Evolutionary conservation across 1,284 basidiomycete species (phyloP).

Genomic region (Cutaneotrichosporon cavernicola): DNA sequence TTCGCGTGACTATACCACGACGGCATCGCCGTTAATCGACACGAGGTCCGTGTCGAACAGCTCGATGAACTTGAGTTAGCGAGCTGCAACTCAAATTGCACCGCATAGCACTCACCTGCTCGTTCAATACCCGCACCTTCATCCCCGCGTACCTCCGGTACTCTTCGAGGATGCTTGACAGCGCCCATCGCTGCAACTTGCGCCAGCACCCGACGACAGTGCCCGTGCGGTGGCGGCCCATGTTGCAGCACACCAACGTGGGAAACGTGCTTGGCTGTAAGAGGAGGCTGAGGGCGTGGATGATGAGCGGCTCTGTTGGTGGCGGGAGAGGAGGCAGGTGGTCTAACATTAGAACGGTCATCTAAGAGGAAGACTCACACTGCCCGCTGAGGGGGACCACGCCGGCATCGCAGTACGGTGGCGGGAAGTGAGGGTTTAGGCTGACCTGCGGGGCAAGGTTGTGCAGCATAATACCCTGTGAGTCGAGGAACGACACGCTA

Average conservation of each 20-base stretch:
- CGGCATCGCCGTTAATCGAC: constrained; percentile 35
- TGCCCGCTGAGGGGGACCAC: constrained; percentile 47
- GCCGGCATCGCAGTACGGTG: constrained; percentile 50
- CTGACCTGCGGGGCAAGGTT: constrained; percentile 47
- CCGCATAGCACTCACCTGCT: constrained; percentile 50
- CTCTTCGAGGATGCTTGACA: constrained; percentile 58
- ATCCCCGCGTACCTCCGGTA: constrained; percentile 58
- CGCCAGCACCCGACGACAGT: constrained; percentile 57
- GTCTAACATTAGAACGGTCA: constrained; percentile 28
- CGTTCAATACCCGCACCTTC: constrained; percentile 58
- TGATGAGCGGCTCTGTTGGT: constrained; percentile 57
- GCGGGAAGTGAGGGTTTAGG: constrained; percentile 49
- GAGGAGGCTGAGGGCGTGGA: constrained; percentile 57
- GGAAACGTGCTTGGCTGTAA: constrained; percentile 57
- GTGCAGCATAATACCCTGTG: constrained; percentile 47
- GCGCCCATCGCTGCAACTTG: constrained; percentile 56
- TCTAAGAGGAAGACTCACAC: constrained; percentile 31
- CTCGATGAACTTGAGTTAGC: constrained; percentile 56
- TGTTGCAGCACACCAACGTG: constrained; percentile 58
- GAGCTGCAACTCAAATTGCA: neutral
- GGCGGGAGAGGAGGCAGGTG: constrained; percentile 51
- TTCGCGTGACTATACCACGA: neutral
- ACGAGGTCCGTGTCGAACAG: constrained; percentile 59
- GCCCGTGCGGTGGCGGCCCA: constrained; percentile 58
- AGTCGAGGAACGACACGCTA: constrained; percentile 51